Evolutionary conservation across 2,329 filamentous ascomycete species (phyloP).

Genomic region (Grosmannia penicillata): DNA sequence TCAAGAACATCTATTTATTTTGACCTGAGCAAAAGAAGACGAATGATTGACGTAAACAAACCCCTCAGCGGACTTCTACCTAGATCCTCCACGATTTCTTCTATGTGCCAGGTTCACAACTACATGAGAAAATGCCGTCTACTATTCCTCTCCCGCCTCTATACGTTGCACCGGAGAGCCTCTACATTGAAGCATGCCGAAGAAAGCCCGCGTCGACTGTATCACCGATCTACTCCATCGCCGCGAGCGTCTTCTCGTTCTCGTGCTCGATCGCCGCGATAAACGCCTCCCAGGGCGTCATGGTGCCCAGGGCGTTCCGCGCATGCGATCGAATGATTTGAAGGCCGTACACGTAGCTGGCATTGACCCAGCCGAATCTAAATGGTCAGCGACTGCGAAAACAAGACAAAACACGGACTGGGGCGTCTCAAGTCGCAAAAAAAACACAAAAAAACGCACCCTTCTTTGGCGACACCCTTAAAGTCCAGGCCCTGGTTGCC

Average conservation of each 20-base stretch:
- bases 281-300: slow-evolving; percentile 78
- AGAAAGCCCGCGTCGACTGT: too few relatives aligned
- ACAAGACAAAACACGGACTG: not conserved
- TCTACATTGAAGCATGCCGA: too few relatives aligned
- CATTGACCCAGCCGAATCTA: slow-evolving; percentile 98
- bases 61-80: too few relatives aligned
- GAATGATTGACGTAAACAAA: too few relatives aligned
- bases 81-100: too few relatives aligned
- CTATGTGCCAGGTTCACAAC: too few relatives aligned
- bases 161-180: too few relatives aligned
- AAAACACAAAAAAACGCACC: slow-evolving; percentile 42
- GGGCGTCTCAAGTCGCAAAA: not conserved
- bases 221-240: slow-evolving; percentile 21
- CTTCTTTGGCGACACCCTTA: slow-evolving; percentile 89
- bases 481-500: slow-evolving; percentile 94
- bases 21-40: too few relatives aligned
- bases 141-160: too few relatives aligned
- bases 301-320: slow-evolving; percentile 71
- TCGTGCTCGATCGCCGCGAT: slow-evolving; percentile 48
- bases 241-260: slow-evolving; percentile 36
- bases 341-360: slow-evolving; percentile 88
- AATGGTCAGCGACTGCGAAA: slow-evolving; percentile 14
- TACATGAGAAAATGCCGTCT: too few relatives aligned
- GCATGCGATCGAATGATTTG: slow-evolving; percentile 81
- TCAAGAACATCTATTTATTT: too few relatives aligned